Evolutionary conservation across 768 basidiomycete genomes (phyloP).

Genomic region (Podaxis sp.): DNA sequence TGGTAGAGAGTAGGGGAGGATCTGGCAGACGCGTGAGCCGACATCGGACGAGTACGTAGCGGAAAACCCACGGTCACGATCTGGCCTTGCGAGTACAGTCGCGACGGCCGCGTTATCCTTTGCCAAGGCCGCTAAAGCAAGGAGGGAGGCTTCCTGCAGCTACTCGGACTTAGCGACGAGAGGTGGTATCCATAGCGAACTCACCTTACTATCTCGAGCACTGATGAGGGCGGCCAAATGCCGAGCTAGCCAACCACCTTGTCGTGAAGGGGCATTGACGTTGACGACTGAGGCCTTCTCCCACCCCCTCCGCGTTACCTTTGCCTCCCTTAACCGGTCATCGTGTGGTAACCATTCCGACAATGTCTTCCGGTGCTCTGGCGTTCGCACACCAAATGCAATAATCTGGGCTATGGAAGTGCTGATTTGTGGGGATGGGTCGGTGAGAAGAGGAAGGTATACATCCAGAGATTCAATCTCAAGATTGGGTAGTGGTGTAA

Average conservation of each 20-base stretch:
- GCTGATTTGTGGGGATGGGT: conserved; percentile 37
- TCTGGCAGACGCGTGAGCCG: conserved; percentile 18
- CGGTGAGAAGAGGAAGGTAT: conserved; percentile 62
- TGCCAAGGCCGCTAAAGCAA: conserved; percentile 63
- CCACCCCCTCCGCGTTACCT: conserved; percentile 60
- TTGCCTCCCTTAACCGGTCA: conserved; percentile 54
- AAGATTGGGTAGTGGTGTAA: background rate
- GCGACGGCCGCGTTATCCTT: conserved; percentile 63
- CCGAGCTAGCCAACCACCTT: conserved; percentile 62
- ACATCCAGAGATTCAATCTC: conserved; percentile 64
- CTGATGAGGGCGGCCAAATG: conserved; percentile 48
- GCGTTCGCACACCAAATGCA: conserved; percentile 47
- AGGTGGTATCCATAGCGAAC: background rate
- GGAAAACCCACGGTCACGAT: conserved; percentile 33
- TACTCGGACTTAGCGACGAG: conserved; percentile 23
- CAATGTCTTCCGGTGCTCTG: conserved; percentile 48
- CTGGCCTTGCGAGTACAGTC: conserved; percentile 41
- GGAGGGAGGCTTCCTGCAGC: conserved; percentile 67
- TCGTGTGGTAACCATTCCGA: conserved; percentile 62
- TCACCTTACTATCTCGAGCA: conserved; percentile 56
- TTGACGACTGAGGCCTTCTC: conserved; percentile 53
- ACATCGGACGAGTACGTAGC: background rate
- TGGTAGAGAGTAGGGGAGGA: conserved; percentile 40
- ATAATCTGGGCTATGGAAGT: conserved; percentile 62
- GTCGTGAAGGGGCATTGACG: conserved; percentile 37